Evolutionary conservation across 2,329 filamentous ascomycete genomes (phyloP).

Genomic region (Zymoseptoria tritici): DNA sequence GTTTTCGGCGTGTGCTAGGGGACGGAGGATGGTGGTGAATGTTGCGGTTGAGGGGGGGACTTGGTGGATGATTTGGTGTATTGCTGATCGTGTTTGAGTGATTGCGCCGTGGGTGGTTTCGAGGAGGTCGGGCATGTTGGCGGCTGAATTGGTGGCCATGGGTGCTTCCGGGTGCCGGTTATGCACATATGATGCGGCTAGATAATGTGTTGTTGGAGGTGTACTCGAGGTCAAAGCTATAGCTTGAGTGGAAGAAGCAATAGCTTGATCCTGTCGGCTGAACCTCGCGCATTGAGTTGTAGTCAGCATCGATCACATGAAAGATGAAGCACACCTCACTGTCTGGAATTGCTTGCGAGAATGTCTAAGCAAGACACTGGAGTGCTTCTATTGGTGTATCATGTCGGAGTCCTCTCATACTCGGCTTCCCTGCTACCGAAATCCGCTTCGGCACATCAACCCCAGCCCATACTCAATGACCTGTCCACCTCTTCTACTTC

Average conservation of each 20-base stretch:
- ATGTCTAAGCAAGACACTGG: no score
- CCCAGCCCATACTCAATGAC: no score
- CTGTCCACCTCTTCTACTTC: slow-evolving; percentile 49
- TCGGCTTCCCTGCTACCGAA: no score
- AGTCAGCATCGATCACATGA: no score
- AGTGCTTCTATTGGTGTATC: no score
- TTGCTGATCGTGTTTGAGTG: not conserved
- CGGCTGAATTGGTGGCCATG: not conserved
- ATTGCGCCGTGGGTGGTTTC: not conserved
- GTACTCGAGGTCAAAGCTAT: not conserved
- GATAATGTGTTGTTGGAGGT: not conserved
- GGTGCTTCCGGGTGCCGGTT: not conserved
- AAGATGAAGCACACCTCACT: no score
- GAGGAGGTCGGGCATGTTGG: not conserved
- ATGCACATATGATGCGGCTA: no score
- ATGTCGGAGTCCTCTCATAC: no score
- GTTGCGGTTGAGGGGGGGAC: not conserved
- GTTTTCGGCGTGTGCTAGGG: no score
- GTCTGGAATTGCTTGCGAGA: no score
- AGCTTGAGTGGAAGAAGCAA: not conserved
- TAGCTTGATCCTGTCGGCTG: not conserved
- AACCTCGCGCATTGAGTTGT: not conserved
- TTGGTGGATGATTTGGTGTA: not conserved
- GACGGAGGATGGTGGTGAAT: not conserved
- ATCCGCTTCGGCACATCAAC: no score